A percentile compares a stretch with the other conserved stretches of the same genome.
These are phyloP conservation scores for Silybum marianum DNA, from an alignment of 129 eudicot genomes.

Conservation along the genomic window DNA sequence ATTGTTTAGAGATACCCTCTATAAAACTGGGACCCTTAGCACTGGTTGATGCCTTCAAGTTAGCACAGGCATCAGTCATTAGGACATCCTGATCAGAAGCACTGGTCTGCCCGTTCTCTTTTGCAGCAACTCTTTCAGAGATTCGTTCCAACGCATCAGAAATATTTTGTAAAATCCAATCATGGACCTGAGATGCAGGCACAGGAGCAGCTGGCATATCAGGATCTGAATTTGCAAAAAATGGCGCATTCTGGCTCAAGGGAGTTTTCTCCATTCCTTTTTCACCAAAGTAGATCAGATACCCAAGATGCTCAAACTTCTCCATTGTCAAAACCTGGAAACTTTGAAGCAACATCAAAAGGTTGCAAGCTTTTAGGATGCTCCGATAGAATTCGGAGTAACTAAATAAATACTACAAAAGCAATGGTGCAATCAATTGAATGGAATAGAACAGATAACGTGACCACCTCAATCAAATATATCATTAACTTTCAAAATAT, in stretches of 20 bases:
- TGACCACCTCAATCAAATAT: neutral
- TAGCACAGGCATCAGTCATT: slow-evolving; percentile 76
- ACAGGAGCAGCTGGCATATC: slow-evolving; percentile 98
- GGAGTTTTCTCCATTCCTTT: slow-evolving; percentile 75
- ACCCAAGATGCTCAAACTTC: slow-evolving; percentile 85
- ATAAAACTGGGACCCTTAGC: slow-evolving; percentile 80
- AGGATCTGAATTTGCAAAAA: slow-evolving; percentile 98
- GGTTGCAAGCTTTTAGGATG: slow-evolving; percentile 20
- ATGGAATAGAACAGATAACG: neutral
- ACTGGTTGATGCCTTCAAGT: slow-evolving; percentile 57
- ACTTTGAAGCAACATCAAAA: slow-evolving; percentile 31
- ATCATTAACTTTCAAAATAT: neutral
- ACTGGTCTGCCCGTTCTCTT: slow-evolving; percentile 80
- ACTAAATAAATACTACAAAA: neutral
- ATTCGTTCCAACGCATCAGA: slow-evolving; percentile 74
- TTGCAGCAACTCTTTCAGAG: slow-evolving; percentile 70
- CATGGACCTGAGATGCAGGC: slow-evolving; percentile 87
- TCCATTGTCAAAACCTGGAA: slow-evolving; percentile 88
- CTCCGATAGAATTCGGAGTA: neutral
- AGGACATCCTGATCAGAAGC: slow-evolving; percentile 85
- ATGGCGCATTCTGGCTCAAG: slow-evolving; percentile 87
- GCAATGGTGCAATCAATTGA: slow-evolving; percentile 1
- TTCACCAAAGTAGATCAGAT: slow-evolving; percentile 78
- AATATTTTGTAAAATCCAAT: slow-evolving; percentile 79
- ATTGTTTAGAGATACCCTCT: slow-evolving; percentile 91